These are phyloP conservation scores for Thalassiosira mediterranea DNA, from an alignment of 352 stramenopile species.

Conservation along the genomic window DNA sequence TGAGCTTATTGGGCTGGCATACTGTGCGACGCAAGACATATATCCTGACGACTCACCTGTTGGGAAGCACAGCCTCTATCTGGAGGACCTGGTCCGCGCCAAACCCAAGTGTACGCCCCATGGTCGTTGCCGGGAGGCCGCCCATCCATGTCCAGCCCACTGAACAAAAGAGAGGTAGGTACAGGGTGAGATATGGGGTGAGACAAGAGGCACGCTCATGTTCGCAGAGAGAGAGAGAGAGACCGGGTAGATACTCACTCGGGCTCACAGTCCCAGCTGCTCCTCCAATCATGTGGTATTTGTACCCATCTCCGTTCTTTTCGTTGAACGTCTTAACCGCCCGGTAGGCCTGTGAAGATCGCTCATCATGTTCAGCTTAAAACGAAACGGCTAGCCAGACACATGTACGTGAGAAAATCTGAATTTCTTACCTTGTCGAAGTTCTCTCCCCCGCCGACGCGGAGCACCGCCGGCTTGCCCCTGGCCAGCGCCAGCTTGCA, in stretches of 20 bases:
- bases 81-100: conserved; percentile 48
- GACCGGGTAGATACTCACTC: too few relatives aligned
- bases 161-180: not conserved
- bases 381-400: too few relatives aligned
- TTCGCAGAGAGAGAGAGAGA: too few relatives aligned
- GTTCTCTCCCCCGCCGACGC: conserved; percentile 17
- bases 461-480: conserved; percentile 9
- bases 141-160: conserved; percentile 17
- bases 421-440: conserved; percentile 7
- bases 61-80: conserved; percentile 35
- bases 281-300: conserved; percentile 36
- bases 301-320: too few relatives aligned
- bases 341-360: too few relatives aligned
- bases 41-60: too few relatives aligned
- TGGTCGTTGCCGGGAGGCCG: conserved; percentile 13
- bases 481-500: conserved; percentile 12
- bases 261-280: conserved; percentile 13
- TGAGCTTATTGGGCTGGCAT: too few relatives aligned
- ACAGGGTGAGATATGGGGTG: not conserved
- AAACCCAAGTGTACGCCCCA: conserved; percentile 8
- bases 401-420: too few relatives aligned
- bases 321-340: too few relatives aligned
- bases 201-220: not conserved
- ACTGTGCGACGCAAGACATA: too few relatives aligned
- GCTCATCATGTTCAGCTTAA: too few relatives aligned